Evolutionary conservation across 2,329 filamentous ascomycete genomes (phyloP), one percentile per base, ranked within the genome.

Genomic region (Ceratocystis variospora): DNA sequence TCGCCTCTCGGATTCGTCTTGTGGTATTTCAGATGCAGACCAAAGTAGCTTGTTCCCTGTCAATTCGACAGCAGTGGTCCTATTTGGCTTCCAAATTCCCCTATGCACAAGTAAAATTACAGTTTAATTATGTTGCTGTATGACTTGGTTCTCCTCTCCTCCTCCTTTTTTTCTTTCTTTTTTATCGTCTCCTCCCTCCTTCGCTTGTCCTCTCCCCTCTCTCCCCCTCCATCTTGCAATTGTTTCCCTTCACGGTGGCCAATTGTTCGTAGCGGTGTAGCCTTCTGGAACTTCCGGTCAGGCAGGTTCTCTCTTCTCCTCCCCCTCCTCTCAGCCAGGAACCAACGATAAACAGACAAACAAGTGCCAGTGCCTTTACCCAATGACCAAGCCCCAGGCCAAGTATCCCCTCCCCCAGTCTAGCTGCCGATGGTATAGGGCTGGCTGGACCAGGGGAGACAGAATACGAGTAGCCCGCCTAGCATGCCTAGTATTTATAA

Each of bases 11-110:
- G 31, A 33, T 59, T 57, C 28, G 6, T 15, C 17, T 15, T 57
- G 53, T 57, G 12, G 28, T 31, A 57, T 57, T 37, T 28, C 55
- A 59, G n/a, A n/a, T 31, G 31, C 31, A 33, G 2, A 3, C 6
- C 55, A 19, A n/a, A n/a, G 31, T n/a, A 12, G 55, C 55, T 25
- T 59, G 55, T 59, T 59, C 55, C 55, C 55, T 59, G 55, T 59
- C 55, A 37, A 59, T n/a, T 53, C 48, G 12, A 41, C 37, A 41
- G 37, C 12, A 41, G 37, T 15, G 10, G 48, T 5, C 48, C 19
- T 19, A 12, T n/a, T 37, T 59, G 3, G 7, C 7, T 4, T n/a
- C 28, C 37, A 41, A 59, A 37, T 37, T 59, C 17, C 55, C 28
- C 31, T 10, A 59, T 59, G 28, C 17, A 37, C 12, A 59, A 59